Evolutionary conservation across 148 eudicot genomes (phyloP), one percentile per base, ranked within the genome.

Genomic region (Chenopodium formosanum): DNA sequence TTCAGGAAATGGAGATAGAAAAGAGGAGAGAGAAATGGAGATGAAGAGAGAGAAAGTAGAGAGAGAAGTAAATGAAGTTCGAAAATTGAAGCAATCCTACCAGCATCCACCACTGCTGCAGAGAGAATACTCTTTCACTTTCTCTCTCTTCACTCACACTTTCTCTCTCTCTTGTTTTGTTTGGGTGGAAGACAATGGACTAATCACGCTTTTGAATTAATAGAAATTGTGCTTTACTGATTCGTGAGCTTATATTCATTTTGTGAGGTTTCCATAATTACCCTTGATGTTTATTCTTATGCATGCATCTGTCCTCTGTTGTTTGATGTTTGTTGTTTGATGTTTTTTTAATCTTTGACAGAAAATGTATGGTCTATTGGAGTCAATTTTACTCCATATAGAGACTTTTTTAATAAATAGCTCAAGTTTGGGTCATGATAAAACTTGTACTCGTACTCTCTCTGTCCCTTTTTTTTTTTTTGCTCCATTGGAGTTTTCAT

Each of bases 221-320:
- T 7, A 23, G 25, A 23, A 65, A 23, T 40, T 67, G 81, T 47
- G 81, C 53, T 78, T 78, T 70, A 50, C 81, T 68, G 10, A 66
- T 66, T 3, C 53, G 7, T 40, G 7, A 44, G 27, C 31, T 50
- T 12, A 20, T 58, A 19, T 56, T 56, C 63, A 9, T 27, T 67
- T 27, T 4, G 37, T 11, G 17, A 27, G 31, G 53, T 50, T 67
- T 67, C 70, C 70, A 13, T 2, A 29, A 27, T 9, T 67, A 17
- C 70, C 70, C 70, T 14, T 1, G 12, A 13, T 66, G 4, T 66
- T 66, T 64, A 1, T 20, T 23, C 14, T 64, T 0, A 50, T 9
- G 3, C 14, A 58, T 58, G 19, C 22, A 58, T 20, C 22, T 58
- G 63, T 12, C 17, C 63, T 58, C 63, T 58, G 63, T 58, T 58